Evolutionary conservation across 176 grass and related monocot genomes (phyloP).

Genomic region (Microstegium vimineum): DNA sequence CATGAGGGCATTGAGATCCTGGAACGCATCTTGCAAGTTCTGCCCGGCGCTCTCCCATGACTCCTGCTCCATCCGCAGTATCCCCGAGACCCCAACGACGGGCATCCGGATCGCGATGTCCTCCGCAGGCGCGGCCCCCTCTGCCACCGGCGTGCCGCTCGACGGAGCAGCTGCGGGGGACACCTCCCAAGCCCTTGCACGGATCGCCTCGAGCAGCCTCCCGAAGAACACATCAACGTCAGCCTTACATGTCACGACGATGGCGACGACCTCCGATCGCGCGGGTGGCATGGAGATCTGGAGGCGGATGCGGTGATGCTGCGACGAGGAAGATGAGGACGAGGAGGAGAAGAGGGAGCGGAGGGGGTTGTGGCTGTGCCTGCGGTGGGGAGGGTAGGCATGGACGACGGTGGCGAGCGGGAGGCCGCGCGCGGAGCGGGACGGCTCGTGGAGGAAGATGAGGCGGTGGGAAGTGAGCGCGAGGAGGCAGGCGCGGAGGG

Average conservation of each 20-base stretch:
- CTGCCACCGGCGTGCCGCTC: slow-evolving; percentile 16
- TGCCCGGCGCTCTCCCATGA: slow-evolving; percentile 92
- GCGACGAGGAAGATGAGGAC: slow-evolving; percentile 26
- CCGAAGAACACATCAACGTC: slow-evolving; percentile 88
- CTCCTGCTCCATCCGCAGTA: slow-evolving; percentile 95
- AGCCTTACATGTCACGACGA: slow-evolving; percentile 71
- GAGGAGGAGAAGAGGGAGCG: slow-evolving; percentile 36
- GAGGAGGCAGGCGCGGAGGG: slow-evolving; percentile 73
- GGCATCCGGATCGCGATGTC: slow-evolving; percentile 61
- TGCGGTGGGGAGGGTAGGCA: slow-evolving; percentile 55
- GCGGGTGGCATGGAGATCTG: slow-evolving; percentile 61
- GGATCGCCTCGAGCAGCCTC: slow-evolving; percentile 75
- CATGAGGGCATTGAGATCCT: slow-evolving; percentile 98
- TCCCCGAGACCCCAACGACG: slow-evolving; percentile 85
- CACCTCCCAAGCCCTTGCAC: slow-evolving; percentile 70
- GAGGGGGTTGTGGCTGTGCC: slow-evolving; percentile 47
- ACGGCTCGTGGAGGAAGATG: slow-evolving; percentile 77
- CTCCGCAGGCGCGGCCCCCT: slow-evolving; percentile 19
- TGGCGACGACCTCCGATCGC: slow-evolving; percentile 64
- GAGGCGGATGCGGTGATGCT: slow-evolving; percentile 54
- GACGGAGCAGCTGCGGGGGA: slow-evolving; percentile 23
- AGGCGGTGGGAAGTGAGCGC: slow-evolving; percentile 86
- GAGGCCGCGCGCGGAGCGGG: slow-evolving; percentile 56
- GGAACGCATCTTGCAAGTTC: slow-evolving; percentile 96
- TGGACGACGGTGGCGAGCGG: slow-evolving; percentile 64